phyloP scores from a whole-genome alignment of 2,329 filamentous ascomycete species.

The Xylariaceae sp. region DNA sequence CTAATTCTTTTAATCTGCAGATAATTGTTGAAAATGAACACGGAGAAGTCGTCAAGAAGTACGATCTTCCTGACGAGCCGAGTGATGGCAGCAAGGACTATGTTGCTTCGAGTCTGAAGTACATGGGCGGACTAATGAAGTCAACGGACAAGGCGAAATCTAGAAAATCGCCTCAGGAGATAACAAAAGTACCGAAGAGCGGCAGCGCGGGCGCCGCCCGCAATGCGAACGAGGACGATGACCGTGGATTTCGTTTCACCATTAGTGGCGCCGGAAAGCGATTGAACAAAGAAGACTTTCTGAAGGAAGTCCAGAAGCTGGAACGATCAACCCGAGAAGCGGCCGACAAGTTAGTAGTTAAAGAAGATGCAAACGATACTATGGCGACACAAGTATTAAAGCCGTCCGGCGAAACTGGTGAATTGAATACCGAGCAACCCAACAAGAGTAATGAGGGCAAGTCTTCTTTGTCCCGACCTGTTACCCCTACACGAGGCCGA shows the following conservation, averaged over 20 bases:
- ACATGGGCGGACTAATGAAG: constrained; percentile 44
- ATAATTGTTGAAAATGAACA: constrained; percentile 86
- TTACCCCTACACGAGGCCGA: constrained; percentile 20
- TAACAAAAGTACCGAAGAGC: constrained; percentile 35
- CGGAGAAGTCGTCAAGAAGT: constrained; percentile 80
- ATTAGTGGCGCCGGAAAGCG: constrained; percentile 66
- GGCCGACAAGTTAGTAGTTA: constrained; percentile 46
- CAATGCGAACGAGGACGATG: constrained; percentile 54
- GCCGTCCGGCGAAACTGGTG: background rate
- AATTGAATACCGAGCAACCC: constrained; percentile 10
- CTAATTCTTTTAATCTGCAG: constrained; percentile 31
- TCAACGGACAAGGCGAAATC: constrained; percentile 35
- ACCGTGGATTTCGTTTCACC: constrained; percentile 68
- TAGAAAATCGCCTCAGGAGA: constrained; percentile 23
- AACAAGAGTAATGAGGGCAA: constrained; percentile 26
- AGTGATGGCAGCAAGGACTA: constrained; percentile 37
- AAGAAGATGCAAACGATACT: constrained; percentile 29
- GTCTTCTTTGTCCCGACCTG: constrained; percentile 17
- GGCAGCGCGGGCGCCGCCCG: constrained; percentile 33
- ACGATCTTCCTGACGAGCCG: constrained; percentile 61
- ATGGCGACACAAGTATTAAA: background rate
- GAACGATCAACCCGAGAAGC: constrained; percentile 59
- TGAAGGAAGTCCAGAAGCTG: constrained; percentile 65
- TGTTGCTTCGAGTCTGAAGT: constrained; percentile 45
- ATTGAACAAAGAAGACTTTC: constrained; percentile 77